Evolutionary conservation across 1,139 yeast species (phyloP).

Genomic region (Candida sanyaensis): DNA sequence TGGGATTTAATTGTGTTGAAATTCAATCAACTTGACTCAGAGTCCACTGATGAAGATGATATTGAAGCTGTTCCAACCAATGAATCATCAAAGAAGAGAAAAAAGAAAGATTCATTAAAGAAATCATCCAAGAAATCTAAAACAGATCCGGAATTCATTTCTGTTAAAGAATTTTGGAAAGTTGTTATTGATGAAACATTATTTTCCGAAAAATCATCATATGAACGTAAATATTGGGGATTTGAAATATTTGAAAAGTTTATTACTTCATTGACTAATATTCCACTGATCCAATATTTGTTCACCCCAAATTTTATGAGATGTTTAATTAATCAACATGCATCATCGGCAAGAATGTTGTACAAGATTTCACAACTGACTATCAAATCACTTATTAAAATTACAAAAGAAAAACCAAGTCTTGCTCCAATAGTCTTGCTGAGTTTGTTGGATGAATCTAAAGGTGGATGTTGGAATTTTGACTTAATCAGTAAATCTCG

Average conservation of each 20-base stretch:
- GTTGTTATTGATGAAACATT: slow-evolving; percentile 76
- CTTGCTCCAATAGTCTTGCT: slow-evolving; percentile 51
- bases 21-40: slow-evolving; percentile 26
- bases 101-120: slow-evolving; percentile 23
- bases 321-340: slow-evolving; percentile 74
- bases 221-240: slow-evolving; percentile 88
- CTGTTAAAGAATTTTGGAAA: slow-evolving; percentile 77
- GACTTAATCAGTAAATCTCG: slow-evolving; percentile 79
- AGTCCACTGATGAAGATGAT: slow-evolving; percentile 17
- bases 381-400: slow-evolving; percentile 43
- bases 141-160: slow-evolving; percentile 22
- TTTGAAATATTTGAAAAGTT: slow-evolving; percentile 67
- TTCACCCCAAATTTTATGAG: slow-evolving; percentile 75
- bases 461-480: slow-evolving; percentile 70
- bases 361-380: slow-evolving; percentile 65
- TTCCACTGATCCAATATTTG: slow-evolving; percentile 33
- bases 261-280: slow-evolving; percentile 21
- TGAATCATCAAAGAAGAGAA: slow-evolving; percentile 8
- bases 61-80: slow-evolving; percentile 15
- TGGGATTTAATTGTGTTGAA: slow-evolving; percentile 66
- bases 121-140: slow-evolving; percentile 30
- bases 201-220: slow-evolving; percentile 74
- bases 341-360: slow-evolving; percentile 65
- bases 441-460: slow-evolving; percentile 48
- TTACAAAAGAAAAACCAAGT: slow-evolving; percentile 34